Evolutionary conservation across 208 protist genomes (phyloP).

Genomic region (Acanthamoeba lenticulata): DNA sequence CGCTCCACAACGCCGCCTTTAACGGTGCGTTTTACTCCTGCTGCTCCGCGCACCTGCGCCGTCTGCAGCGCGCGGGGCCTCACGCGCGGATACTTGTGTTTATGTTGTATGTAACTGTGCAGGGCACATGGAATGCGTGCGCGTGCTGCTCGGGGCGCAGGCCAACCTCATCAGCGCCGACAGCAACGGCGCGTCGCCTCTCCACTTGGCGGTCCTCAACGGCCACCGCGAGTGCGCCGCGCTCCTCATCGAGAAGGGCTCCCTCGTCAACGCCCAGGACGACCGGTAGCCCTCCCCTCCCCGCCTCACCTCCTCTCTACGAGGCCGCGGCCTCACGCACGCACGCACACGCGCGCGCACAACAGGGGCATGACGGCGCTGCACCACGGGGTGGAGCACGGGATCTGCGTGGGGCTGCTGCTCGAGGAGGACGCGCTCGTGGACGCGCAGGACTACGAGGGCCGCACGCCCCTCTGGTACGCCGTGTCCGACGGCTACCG

Average conservation of each 20-base stretch:
- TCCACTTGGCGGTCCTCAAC: slow-evolving; percentile 17
- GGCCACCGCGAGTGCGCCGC: neutral
- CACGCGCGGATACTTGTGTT: neutral
- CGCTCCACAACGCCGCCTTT: slow-evolving; percentile 35
- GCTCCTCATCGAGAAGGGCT: slow-evolving; percentile 22
- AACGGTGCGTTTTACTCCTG: neutral
- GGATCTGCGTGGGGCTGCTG: neutral
- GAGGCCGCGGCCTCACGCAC: too few species aligned
- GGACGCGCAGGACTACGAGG: neutral
- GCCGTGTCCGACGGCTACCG: neutral
- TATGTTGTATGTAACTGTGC: too few species aligned
- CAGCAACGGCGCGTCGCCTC: neutral
- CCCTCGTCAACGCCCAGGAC: neutral
- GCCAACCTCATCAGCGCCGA: slow-evolving; percentile 33
- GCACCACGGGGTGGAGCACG: slow-evolving; percentile 22
- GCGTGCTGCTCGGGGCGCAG: neutral
- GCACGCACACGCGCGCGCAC: neutral
- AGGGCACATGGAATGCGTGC: slow-evolving; percentile 12
- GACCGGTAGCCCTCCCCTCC: neutral
- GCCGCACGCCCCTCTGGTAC: slow-evolving; percentile 31
- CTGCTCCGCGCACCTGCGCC: neutral
- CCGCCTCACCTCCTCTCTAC: neutral
- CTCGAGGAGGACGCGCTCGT: slow-evolving; percentile 24
- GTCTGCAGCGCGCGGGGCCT: neutral
- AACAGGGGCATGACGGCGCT: neutral